Conservation (phyloP, 345 rosid species). For the Kernera saxatilis region DNA sequence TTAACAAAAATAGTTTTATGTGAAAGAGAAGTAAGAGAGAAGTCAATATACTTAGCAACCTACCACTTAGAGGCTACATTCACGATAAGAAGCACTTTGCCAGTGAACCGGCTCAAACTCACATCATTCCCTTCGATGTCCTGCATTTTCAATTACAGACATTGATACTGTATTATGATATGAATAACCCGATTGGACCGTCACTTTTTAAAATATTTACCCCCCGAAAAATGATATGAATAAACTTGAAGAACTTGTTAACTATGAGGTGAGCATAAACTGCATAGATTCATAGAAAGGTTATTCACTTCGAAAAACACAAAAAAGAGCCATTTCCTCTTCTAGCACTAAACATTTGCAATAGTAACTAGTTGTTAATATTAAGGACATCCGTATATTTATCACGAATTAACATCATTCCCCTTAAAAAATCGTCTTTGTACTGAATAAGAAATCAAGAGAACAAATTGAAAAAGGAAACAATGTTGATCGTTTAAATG, state of each 20-base stretch:
- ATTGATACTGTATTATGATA: background rate
- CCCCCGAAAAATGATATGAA: background rate
- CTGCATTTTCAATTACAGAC: conserved; percentile 33
- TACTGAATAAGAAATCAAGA: background rate
- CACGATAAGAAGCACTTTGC: conserved; percentile 84
- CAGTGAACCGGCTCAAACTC: conserved; percentile 51
- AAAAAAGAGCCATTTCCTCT: background rate
- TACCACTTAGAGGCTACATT: conserved; percentile 99
- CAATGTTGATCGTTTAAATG: background rate
- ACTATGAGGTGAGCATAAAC: background rate
- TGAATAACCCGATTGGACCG: no score
- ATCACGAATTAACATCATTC: background rate
- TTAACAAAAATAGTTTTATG: background rate
- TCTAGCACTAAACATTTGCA: background rate
- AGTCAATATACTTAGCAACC: background rate
- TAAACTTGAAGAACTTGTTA: background rate
- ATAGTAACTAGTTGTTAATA: background rate
- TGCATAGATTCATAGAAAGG: background rate
- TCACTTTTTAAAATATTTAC: no score
- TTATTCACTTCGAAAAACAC: background rate
- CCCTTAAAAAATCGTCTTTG: background rate
- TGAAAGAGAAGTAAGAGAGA: background rate
- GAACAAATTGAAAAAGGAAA: background rate
- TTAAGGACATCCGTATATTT: background rate
- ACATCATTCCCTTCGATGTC: conserved; percentile 71